Evolutionary conservation across 2,329 filamentous ascomycete species (phyloP), one percentile per base, ranked within the genome.

Genomic region (Xylaria multiplex): DNA sequence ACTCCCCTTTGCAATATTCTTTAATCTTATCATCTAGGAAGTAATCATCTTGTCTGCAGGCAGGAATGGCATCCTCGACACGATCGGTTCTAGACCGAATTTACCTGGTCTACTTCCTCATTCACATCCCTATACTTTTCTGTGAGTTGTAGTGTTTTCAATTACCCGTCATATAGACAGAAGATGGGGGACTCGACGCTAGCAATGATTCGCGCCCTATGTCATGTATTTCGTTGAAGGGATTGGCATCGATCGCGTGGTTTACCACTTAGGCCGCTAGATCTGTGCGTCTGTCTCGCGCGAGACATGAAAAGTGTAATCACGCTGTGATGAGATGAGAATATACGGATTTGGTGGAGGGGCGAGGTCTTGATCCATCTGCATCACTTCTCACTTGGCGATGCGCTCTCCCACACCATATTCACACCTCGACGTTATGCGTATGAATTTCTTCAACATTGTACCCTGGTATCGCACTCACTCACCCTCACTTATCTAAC

Each of bases 51-150:
- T 3, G 27, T 14, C 19, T 22, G 19, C 8, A 7, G 16, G 14
- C 7, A 4, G 30, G 49, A 53, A 75, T 74, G 71, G 43, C 70
- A 50, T 69, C 71, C 53, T 66, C 71, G 22, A 61, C 66, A 30
- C 68, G 68, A 35, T 59, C 67, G 27, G 71, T 72, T 59, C 69
- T 78, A 7, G 73, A 78, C 64, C 75, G 71, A 35, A 59, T 76
- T 19, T 78, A 78, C 66, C 71, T 77, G 16, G 69, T 72, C 24
- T 78, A 77, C 58, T 78, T 78, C 30, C 60, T 75, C 48, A 72
- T 78, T 14, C 76, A 78, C 62, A 72, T 77, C 37, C 75, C 75
- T 0, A 56, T 78, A 13, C 66, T 78, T 13, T 75, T 78, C 67
- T 76, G 76, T 78, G 72, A 60, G 76, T 60, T 14, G 5, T 13